phyloP scores from a whole-genome alignment of 1,284 basidiomycete species.

The Moesziomyces sp. region DNA sequence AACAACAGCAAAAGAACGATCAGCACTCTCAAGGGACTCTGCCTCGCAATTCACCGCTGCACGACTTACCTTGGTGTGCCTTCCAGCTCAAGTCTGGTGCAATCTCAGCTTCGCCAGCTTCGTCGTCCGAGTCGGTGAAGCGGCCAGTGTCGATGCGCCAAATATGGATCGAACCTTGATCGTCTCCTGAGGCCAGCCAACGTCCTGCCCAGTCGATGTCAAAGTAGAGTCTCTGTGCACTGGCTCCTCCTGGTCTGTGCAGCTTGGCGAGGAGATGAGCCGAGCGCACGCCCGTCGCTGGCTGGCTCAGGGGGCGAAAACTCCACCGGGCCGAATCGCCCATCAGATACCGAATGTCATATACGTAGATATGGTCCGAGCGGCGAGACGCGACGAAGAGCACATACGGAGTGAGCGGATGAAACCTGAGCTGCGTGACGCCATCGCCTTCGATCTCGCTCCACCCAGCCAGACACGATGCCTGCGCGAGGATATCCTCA shows the following conservation, averaged over 20 bases:
- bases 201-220: constrained; percentile 55
- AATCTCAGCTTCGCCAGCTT: constrained; percentile 11
- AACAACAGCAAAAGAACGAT: background rate
- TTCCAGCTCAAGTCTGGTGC: constrained; percentile 38
- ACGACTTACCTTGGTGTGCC: constrained; percentile 39
- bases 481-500: constrained; percentile 15
- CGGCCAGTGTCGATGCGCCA: constrained; percentile 46
- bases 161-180: constrained; percentile 30
- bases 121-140: constrained; percentile 13
- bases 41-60: background rate
- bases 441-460: constrained; percentile 52
- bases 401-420: constrained; percentile 48
- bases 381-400: constrained; percentile 53
- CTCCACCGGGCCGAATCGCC: constrained; percentile 31
- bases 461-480: constrained; percentile 53
- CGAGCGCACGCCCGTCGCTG: constrained; percentile 18
- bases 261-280: constrained; percentile 46
- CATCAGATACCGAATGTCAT: constrained; percentile 50
- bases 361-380: constrained; percentile 46
- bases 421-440: constrained; percentile 54
- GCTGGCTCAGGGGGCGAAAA: constrained; percentile 32
- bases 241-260: constrained; percentile 11
- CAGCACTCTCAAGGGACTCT: background rate
- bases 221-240: constrained; percentile 53
- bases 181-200: constrained; percentile 48